Evolutionary conservation across 768 basidiomycete species (phyloP), one percentile per base, ranked within the genome.

Genomic region (Hygrocybe coccinea): DNA sequence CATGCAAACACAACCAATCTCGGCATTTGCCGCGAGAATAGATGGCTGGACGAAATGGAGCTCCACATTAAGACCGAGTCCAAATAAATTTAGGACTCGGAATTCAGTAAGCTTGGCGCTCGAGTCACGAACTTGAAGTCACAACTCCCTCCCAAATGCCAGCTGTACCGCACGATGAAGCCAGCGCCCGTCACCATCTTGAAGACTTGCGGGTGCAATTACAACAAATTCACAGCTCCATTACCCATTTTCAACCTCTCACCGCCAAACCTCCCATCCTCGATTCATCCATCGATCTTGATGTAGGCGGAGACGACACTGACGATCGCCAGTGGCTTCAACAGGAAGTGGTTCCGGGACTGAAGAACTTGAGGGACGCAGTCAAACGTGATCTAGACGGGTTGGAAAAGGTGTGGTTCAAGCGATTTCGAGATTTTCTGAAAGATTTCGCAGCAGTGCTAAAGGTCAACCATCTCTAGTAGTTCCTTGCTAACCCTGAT

Each of bases 401-500:
- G 0, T 57, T 80, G 29, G 68, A 76, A 44, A 78, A 79, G 73
- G 79, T 78, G 64, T 44, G 33, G 29, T 29, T 29, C 29, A 29
- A 29, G 29, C 29, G 8, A 29, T 54, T 54, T 19, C 17, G 24
- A 54, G 53, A 45, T 53, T 50, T 46, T 48, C 51, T 54, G 59
- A 34, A 29, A 29, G 8, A 29, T 29, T 29, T 41, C 59, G 62
- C 54, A 59, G 54, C 24, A 4, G 14, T 52, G 56, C 45, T 55
- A 46, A 47, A 36, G 58, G 56, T 41, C 38, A 19, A 58, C 53
- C 43, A 41, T 41, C 71, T 58, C 64, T 29, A 85, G 83, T 86
- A 88, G 85, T 84, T 84, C 64, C 76, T 86, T 52, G 72, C 76
- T 54, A 69, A 78, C 59, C 76, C 80, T 6, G 57, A 71, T 24